These are phyloP conservation scores for Phaeotremella fagi DNA, from an alignment of 768 basidiomycete species.

Conservation along the genomic window DNA sequence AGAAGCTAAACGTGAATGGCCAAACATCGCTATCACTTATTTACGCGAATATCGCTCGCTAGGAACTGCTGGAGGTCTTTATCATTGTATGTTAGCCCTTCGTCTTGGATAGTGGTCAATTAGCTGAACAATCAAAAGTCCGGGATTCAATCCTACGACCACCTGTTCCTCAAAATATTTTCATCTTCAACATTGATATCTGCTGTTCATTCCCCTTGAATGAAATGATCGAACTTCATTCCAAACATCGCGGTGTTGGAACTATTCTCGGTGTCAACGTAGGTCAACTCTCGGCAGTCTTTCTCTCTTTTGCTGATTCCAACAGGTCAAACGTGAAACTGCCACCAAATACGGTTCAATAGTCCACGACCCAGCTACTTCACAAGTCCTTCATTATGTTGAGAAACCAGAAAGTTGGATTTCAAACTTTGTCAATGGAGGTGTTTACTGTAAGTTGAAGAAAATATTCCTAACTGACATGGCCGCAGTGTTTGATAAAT, in stretches of 20 bases:
- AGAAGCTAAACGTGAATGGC: conserved; percentile 51
- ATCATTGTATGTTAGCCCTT: conserved; percentile 48
- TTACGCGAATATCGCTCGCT: conserved; percentile 51
- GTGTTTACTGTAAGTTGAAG: conserved; percentile 45
- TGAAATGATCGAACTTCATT: conserved; percentile 49
- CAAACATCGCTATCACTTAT: conserved; percentile 50
- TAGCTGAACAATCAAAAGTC: conserved; percentile 25
- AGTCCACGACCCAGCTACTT: conserved; percentile 48
- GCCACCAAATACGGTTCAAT: conserved; percentile 51
- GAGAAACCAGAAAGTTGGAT: conserved; percentile 53
- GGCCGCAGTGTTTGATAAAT: conserved; percentile 49
- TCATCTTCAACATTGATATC: conserved; percentile 53
- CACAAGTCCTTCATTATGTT: conserved; percentile 50
- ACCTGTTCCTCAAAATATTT: conserved; percentile 49
- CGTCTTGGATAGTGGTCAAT: no score
- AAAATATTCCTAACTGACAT: conserved; percentile 5
- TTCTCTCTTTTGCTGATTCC: background rate
- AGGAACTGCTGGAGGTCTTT: conserved; percentile 51
- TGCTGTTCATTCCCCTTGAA: conserved; percentile 49
- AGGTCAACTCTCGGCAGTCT: background rate
- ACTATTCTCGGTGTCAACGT: conserved; percentile 51
- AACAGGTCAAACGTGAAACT: conserved; percentile 48
- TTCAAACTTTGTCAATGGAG: conserved; percentile 51
- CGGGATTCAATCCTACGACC: conserved; percentile 49
- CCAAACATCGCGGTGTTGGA: conserved; percentile 50